These are phyloP conservation scores for Aspergillus cavernicola DNA, from an alignment of 495 filamentous ascomycete genomes.

Conservation along the genomic window DNA sequence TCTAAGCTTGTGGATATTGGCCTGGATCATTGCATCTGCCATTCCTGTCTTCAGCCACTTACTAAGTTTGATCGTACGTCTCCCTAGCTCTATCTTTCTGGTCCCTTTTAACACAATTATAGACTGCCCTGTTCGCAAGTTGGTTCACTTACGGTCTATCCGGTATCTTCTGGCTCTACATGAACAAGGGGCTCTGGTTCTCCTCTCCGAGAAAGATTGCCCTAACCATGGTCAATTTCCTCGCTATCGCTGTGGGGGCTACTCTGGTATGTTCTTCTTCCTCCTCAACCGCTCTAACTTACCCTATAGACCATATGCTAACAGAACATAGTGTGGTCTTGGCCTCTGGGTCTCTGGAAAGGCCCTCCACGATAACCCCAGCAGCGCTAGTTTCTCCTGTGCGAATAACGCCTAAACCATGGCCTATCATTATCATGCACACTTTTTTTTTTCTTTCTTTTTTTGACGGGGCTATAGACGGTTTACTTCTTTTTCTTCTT, in stretches of 20 bases:
- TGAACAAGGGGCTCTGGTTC: constrained; percentile 38
- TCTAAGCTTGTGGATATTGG: constrained; percentile 54
- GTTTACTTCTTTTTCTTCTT: not conserved
- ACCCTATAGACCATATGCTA: too few species aligned
- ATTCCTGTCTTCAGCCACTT: constrained; percentile 71
- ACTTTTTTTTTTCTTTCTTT: not conserved
- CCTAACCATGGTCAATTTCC: constrained; percentile 34
- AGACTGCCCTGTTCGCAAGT: constrained; percentile 40
- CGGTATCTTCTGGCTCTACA: constrained; percentile 43
- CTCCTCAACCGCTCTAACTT: too few species aligned
- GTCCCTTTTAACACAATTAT: not conserved
- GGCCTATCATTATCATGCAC: too few species aligned
- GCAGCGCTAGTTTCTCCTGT: constrained; percentile 40
- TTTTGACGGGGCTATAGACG: not conserved
- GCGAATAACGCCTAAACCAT: constrained; percentile 30
- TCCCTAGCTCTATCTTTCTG: constrained; percentile 12
- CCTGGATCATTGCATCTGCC: constrained; percentile 68
- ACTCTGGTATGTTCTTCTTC: constrained; percentile 30
- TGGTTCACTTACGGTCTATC: constrained; percentile 36
- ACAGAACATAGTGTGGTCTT: constrained; percentile 39
- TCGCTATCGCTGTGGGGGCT: constrained; percentile 29
- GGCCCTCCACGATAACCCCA: constrained; percentile 36
- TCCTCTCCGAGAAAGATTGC: constrained; percentile 31
- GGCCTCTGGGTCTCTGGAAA: constrained; percentile 45
- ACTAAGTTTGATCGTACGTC: constrained; percentile 48